Conservation (phyloP, 2,329 filamentous ascomycete species). For the Fusarium brevicatenulatum region DNA sequence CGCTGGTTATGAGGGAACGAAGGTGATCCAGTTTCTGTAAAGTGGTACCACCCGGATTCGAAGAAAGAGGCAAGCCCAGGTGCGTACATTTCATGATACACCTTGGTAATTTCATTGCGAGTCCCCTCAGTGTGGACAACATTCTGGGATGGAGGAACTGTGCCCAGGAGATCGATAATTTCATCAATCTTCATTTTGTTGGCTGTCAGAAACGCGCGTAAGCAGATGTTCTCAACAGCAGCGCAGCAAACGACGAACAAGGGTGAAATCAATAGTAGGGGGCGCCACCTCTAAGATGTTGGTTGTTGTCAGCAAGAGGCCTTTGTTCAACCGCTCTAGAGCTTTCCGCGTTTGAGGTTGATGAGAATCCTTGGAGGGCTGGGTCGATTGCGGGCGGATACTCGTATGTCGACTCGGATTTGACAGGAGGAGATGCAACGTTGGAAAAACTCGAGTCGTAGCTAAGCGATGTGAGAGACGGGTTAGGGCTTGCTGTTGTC, state of each 20-base stretch:
- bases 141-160: slow-evolving; percentile 65
- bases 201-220: slow-evolving; percentile 46
- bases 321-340: slow-evolving; percentile 45
- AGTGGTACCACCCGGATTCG: slow-evolving; percentile 84
- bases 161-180: slow-evolving; percentile 71
- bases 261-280: slow-evolving; percentile 51
- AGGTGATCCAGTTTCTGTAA: slow-evolving; percentile 56
- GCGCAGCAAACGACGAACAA: slow-evolving; percentile 43
- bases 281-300: slow-evolving; percentile 63
- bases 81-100: slow-evolving; percentile 82
- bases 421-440: slow-evolving; percentile 48
- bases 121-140: slow-evolving; percentile 62
- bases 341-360: slow-evolving; percentile 35
- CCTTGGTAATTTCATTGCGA: slow-evolving; percentile 73
- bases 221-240: slow-evolving; percentile 47
- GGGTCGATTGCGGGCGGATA: slow-evolving; percentile 73
- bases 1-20: slow-evolving; percentile 62
- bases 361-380: slow-evolving; percentile 62
- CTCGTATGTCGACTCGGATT: slow-evolving; percentile 59
- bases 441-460: slow-evolving; percentile 49
- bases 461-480: slow-evolving; percentile 44
- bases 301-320: slow-evolving; percentile 43
- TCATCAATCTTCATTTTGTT: slow-evolving; percentile 76
- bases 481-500: slow-evolving; percentile 48
- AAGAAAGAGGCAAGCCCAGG: slow-evolving; percentile 78